phyloP scores from a whole-genome alignment of 2,329 filamentous ascomycete species.

The Huntiella bhutanensis region DNA sequence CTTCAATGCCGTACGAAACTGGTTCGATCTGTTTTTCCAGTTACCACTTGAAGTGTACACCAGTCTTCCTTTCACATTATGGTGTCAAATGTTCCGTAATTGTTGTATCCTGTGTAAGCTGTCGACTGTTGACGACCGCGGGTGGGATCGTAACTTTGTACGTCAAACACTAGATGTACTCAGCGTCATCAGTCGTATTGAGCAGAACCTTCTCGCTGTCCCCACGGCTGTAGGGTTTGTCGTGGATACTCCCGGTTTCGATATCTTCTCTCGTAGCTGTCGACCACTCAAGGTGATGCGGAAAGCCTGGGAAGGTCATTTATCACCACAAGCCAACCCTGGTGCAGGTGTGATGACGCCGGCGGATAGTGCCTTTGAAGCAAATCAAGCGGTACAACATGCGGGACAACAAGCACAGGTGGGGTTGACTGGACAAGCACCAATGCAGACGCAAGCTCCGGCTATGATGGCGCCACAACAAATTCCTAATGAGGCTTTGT shows the following conservation, averaged over 20 bases:
- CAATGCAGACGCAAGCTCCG: not conserved
- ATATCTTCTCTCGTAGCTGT: constrained; percentile 7
- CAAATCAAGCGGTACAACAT: constrained; percentile 14
- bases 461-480: not conserved
- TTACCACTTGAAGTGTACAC: constrained; percentile 7
- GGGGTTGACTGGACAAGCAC: not conserved
- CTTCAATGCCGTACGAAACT: constrained; percentile 4
- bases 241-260: constrained; percentile 3
- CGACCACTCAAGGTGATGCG: constrained; percentile 8
- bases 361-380: constrained; percentile 17
- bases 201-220: constrained; percentile 1
- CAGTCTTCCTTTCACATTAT: constrained; percentile 7
- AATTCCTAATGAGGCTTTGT: constrained; percentile 1
- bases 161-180: constrained; percentile 7
- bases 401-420: no score
- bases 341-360: constrained; percentile 15
- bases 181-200: constrained; percentile 3
- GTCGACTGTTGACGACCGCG: constrained; percentile 6
- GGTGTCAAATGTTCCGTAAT: constrained; percentile 10
- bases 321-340: constrained; percentile 17
- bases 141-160: constrained; percentile 8
- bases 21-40: constrained; percentile 6
- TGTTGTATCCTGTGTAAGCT: constrained; percentile 10
- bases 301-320: constrained; percentile 8
- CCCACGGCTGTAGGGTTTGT: constrained; percentile 3